A percentile compares a stretch with the other conserved stretches of the same genome.
Evolutionary conservation across 345 rosid species (phyloP).

Genomic region (Capsella bursapastoris): DNA sequence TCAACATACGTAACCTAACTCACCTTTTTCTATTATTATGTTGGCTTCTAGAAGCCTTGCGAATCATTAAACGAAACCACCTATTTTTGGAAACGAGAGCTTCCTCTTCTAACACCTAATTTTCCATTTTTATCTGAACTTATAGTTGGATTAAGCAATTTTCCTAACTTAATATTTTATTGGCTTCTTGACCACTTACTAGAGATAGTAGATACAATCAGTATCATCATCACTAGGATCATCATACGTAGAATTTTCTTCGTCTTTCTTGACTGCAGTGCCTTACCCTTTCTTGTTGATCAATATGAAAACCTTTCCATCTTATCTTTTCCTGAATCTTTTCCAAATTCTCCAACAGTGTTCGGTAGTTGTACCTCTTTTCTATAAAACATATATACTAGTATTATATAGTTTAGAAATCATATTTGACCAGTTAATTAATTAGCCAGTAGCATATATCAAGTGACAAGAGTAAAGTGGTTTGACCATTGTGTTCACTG

Average conservation of each 20-base stretch:
- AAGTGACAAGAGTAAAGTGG: neutral
- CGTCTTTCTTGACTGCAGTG: neutral
- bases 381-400: neutral
- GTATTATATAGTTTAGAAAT: neutral
- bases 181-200: neutral
- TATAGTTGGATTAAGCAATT: conserved; percentile 7
- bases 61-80: neutral
- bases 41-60: conserved; percentile 27
- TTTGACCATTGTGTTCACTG: neutral
- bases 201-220: neutral
- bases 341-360: neutral
- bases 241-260: neutral
- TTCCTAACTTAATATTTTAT: neutral
- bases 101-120: neutral
- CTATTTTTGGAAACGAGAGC: neutral
- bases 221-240: neutral
- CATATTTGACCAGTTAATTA: neutral
- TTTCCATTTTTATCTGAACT: neutral
- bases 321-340: neutral
- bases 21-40: neutral
- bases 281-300: neutral
- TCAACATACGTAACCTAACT: conserved; percentile 10
- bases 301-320: neutral
- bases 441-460: too few relatives aligned
- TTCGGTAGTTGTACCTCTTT: neutral